Percentiles rank a stretch among this genome's conserved stretches.
phyloP scores from a whole-genome alignment of 805 yeast species.

The Monosporozyma aquatica region DNA sequence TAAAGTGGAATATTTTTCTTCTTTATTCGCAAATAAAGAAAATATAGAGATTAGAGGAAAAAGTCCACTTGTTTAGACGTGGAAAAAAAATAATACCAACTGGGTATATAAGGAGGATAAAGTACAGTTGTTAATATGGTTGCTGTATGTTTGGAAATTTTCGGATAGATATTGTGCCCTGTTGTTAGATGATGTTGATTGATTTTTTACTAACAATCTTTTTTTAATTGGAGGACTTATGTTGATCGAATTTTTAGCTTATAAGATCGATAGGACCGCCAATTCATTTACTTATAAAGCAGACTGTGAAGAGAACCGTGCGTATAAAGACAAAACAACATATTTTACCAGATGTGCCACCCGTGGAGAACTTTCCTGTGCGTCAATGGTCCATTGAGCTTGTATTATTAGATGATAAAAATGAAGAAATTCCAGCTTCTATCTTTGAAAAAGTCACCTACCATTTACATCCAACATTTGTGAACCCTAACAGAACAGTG shows the following conservation, averaged over 20 bases:
- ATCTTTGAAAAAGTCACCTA: constrained; percentile 90
- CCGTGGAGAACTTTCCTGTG: constrained; percentile 87
- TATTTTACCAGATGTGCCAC: constrained; percentile 72
- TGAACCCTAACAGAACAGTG: constrained; percentile 73
- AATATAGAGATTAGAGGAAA: not conserved
- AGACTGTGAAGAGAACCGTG: constrained; percentile 69
- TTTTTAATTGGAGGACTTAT: no score
- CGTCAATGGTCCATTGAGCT: constrained; percentile 86
- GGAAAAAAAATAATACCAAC: not conserved
- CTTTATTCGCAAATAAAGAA: no score
- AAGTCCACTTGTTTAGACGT: not conserved
- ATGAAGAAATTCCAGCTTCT: constrained; percentile 78
- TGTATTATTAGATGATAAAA: constrained; percentile 64
- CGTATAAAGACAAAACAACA: constrained; percentile 83
- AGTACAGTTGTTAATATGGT: no score
- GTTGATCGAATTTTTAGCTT: no score
- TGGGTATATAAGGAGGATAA: no score
- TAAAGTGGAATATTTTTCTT: constrained; percentile 1
- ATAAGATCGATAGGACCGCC: no score
- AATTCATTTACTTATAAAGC: not conserved
- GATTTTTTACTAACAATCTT: constrained; percentile 2
- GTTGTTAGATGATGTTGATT: no score
- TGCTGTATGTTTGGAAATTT: constrained; percentile 1
- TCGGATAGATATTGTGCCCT: no score
- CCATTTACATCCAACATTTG: constrained; percentile 89